These are phyloP conservation scores for Atkinsonella hypoxylon DNA, from an alignment of 2,329 filamentous ascomycete species.

Conservation along the genomic window DNA sequence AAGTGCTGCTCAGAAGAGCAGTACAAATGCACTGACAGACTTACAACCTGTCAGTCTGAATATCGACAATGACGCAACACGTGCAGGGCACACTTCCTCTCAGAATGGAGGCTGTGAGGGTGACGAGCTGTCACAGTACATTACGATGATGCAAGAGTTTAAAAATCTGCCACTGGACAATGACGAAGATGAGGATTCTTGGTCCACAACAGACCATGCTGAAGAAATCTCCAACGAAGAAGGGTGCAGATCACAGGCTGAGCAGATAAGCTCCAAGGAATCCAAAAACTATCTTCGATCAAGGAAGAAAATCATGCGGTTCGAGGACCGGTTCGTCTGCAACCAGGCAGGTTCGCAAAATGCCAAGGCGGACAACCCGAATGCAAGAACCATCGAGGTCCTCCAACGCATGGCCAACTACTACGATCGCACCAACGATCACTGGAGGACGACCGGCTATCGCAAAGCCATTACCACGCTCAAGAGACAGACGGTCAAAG, in stretches of 20 bases:
- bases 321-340: constrained; percentile 42
- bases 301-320: constrained; percentile 18
- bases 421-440: constrained; percentile 63
- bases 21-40: constrained; percentile 9
- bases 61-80: constrained; percentile 5
- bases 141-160: constrained; percentile 48
- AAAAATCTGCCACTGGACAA: constrained; percentile 45
- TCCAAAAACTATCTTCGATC: not conserved
- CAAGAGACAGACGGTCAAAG: constrained; percentile 48
- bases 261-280: not conserved
- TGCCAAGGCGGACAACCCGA: constrained; percentile 47
- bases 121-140: constrained; percentile 53
- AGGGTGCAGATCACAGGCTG: not conserved
- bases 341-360: constrained; percentile 38
- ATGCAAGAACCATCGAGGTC: constrained; percentile 61
- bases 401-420: constrained; percentile 69
- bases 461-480: constrained; percentile 66
- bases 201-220: not conserved
- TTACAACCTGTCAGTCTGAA: constrained; percentile 17
- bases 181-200: constrained; percentile 34
- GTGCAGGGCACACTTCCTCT: not conserved
- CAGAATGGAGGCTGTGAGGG: not conserved
- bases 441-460: constrained; percentile 66
- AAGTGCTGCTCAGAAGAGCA: constrained; percentile 8
- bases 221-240: constrained; percentile 6